These are phyloP conservation scores for Tilletia walkeri DNA, from an alignment of 1,284 basidiomycete genomes.

Conservation along the genomic window DNA sequence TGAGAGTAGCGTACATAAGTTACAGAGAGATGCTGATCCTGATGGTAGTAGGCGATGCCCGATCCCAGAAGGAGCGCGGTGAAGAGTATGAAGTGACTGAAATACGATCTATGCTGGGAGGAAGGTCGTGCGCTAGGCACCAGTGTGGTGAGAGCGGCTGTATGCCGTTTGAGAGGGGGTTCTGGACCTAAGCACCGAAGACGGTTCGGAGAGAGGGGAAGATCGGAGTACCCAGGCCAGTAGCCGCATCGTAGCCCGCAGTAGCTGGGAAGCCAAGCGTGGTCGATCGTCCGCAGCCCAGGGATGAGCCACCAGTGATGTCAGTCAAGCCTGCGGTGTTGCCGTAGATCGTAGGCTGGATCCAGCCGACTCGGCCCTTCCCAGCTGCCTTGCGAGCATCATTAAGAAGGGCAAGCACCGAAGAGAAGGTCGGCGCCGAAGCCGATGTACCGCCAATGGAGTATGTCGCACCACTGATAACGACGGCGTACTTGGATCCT, in stretches of 20 bases:
- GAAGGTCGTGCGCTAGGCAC: too few relatives aligned
- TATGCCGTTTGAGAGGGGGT: too few relatives aligned
- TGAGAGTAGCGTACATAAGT: too few relatives aligned
- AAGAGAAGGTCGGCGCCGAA: constrained; percentile 19
- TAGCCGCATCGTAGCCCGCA: constrained; percentile 19
- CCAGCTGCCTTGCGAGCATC: constrained; percentile 28
- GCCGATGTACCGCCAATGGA: constrained; percentile 17
- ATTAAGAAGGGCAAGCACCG: constrained; percentile 18
- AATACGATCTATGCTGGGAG: too few relatives aligned
- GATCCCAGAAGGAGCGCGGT: too few relatives aligned
- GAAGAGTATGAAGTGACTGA: too few relatives aligned
- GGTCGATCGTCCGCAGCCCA: constrained; percentile 18
- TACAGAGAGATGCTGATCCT: too few relatives aligned
- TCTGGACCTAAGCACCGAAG: constrained; percentile 7
- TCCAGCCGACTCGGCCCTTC: constrained; percentile 24
- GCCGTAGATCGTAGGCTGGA: constrained; percentile 20
- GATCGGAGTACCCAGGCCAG: constrained; percentile 22
- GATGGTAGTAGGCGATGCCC: too few relatives aligned
- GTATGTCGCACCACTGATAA: constrained; percentile 34
- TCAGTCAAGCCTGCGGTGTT: constrained; percentile 19
- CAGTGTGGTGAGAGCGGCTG: too few relatives aligned
- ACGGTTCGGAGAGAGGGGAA: constrained; percentile 18
- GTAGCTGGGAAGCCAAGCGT: constrained; percentile 24
- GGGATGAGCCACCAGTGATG: constrained; percentile 13
- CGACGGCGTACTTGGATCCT: constrained; percentile 58